Conservation (phyloP, 1,139 yeast species). For the Pichia sp. region DNA sequence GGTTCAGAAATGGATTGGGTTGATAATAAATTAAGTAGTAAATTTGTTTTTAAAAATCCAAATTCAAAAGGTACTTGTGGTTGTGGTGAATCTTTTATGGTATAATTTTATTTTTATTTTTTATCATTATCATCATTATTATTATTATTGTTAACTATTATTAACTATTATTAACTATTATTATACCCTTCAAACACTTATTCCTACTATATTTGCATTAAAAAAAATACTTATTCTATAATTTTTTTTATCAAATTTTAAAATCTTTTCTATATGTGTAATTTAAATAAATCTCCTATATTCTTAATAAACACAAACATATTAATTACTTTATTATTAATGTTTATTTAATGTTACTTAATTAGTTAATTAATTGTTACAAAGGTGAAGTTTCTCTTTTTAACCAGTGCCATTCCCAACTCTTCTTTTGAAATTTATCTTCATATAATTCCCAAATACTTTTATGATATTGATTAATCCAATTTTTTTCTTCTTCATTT, state of each 20-base stretch:
- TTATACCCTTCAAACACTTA: no score
- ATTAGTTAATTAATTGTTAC: not conserved
- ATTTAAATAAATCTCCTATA: no score
- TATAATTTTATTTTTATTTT: no score
- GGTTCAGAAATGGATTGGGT: constrained; percentile 99
- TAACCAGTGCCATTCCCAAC: constrained; percentile 64
- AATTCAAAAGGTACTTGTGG: constrained; percentile 98
- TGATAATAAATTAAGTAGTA: constrained; percentile 82
- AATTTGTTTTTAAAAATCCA: constrained; percentile 90
- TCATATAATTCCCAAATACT: constrained; percentile 53
- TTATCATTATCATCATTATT: no score
- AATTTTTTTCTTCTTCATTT: constrained; percentile 52
- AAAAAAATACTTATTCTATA: no score
- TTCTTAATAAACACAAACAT: no score
- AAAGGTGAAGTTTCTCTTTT: constrained; percentile 52
- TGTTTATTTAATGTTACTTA: not conserved
- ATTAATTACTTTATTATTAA: not conserved
- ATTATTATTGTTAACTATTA: no score
- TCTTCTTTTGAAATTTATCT: constrained; percentile 42
- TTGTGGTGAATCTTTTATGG: constrained; percentile 98
- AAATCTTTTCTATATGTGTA: no score
- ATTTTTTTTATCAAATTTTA: no score
- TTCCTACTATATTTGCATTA: no score
- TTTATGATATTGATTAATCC: constrained; percentile 67
- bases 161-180: no score